phyloP scores from a whole-genome alignment of 2,329 filamentous ascomycete genomes.

The Xylaria sp. region DNA sequence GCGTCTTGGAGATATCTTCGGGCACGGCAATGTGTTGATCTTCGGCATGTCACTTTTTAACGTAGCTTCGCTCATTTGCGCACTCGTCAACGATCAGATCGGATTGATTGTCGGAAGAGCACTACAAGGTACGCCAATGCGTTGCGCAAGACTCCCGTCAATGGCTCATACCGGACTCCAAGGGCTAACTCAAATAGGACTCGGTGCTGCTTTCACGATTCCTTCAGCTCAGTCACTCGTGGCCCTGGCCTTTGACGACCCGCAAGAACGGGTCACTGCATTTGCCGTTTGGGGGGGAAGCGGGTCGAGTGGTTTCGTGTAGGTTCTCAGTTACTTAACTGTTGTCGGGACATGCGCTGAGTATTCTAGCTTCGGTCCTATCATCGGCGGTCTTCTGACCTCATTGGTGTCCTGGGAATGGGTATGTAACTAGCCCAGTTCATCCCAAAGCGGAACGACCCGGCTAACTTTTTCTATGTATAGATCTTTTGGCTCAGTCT shows the following conservation, averaged over 20 bases:
- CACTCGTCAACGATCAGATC: neutral
- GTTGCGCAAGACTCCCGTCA: neutral
- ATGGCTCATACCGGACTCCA: neutral
- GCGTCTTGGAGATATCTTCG: constrained; percentile 16
- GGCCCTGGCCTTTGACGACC: constrained; percentile 15
- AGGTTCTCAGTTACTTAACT: neutral
- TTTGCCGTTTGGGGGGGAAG: constrained; percentile 18
- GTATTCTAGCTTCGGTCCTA: constrained; percentile 7
- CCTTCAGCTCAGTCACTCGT: constrained; percentile 22
- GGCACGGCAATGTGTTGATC: constrained; percentile 10
- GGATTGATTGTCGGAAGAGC: constrained; percentile 18
- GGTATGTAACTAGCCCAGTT: constrained; percentile 7
- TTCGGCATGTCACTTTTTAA: constrained; percentile 22
- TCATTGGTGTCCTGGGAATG: constrained; percentile 21
- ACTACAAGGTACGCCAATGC: constrained; percentile 14
- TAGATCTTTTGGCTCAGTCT: constrained; percentile 24
- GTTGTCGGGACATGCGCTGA: constrained; percentile 2
- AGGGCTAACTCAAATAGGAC: constrained; percentile 3
- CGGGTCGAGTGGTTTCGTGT: constrained; percentile 22
- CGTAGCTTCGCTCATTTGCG: constrained; percentile 5
- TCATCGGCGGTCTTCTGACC: constrained; percentile 19
- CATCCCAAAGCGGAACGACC: neutral
- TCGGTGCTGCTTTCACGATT: constrained; percentile 14
- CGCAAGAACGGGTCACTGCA: constrained; percentile 10
- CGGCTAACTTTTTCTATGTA: neutral